Conservation (phyloP, 2,329 filamentous ascomycete genomes). For the Aspergillus calidoustus region DNA sequence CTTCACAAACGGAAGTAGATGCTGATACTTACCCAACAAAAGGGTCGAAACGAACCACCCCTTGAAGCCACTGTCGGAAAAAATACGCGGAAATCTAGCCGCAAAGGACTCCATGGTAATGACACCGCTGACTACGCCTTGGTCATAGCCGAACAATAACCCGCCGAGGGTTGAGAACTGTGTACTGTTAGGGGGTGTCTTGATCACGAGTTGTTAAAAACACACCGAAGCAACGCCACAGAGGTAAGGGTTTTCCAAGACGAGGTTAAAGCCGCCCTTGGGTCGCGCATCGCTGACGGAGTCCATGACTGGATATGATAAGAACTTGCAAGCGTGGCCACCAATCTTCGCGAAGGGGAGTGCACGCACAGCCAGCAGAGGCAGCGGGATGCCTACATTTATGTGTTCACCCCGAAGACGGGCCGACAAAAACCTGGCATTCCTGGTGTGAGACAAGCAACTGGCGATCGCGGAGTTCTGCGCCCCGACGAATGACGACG, state of each 20-base stretch:
- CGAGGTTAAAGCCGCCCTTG: constrained; percentile 28
- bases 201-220: background rate
- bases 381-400: background rate
- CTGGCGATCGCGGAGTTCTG: background rate
- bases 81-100: constrained; percentile 46
- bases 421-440: background rate
- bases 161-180: constrained; percentile 49
- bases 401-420: background rate
- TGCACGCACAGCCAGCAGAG: no score
- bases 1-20: background rate
- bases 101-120: constrained; percentile 54
- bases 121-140: constrained; percentile 55
- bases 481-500: background rate
- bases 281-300: background rate
- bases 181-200: background rate
- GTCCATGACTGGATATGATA: background rate
- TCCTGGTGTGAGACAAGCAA: background rate
- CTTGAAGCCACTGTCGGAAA: constrained; percentile 52
- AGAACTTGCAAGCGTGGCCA: no score
- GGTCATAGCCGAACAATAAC: constrained; percentile 57
- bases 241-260: constrained; percentile 50
- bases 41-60: constrained; percentile 60
- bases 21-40: constrained; percentile 41
- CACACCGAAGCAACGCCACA: constrained; percentile 51
- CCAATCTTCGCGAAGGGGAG: background rate